These are phyloP conservation scores for Phragmites australis DNA, from an alignment of 176 grass and related monocot genomes.

Conservation along the genomic window DNA sequence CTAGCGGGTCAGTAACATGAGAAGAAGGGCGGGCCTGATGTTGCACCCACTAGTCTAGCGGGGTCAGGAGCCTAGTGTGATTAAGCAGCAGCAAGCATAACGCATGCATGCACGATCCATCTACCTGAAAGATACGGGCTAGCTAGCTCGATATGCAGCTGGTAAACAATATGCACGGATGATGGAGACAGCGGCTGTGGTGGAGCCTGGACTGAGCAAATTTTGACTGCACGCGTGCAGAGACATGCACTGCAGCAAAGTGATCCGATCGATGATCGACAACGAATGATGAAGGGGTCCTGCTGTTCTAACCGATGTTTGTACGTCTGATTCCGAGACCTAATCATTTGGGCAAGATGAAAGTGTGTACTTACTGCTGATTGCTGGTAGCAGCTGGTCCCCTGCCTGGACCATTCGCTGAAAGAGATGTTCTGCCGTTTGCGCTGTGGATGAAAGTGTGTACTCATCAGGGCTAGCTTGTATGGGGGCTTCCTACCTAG, in stretches of 20 bases:
- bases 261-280: background rate
- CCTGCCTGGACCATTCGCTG: slow-evolving; percentile 3
- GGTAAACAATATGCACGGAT: background rate
- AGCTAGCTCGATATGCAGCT: slow-evolving; percentile 2
- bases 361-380: slow-evolving; percentile 20
- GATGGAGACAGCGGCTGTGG: background rate
- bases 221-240: background rate
- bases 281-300: background rate
- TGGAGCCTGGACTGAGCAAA: background rate
- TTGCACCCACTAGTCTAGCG: too few species aligned
- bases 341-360: slow-evolving; percentile 4
- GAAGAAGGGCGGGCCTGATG: too few species aligned
- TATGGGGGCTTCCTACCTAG: background rate
- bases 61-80: too few species aligned
- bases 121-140: slow-evolving; percentile 13
- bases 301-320: slow-evolving; percentile 8
- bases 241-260: background rate
- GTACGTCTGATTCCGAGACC: background rate
- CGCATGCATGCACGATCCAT: background rate
- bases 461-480: too few species aligned
- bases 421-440: slow-evolving; percentile 6
- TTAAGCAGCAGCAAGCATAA: too few species aligned
- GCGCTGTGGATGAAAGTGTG: background rate
- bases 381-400: background rate
- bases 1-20: too few species aligned